Conservation (phyloP, 2,329 filamentous ascomycete genomes). For the Coniella vitis region DNA sequence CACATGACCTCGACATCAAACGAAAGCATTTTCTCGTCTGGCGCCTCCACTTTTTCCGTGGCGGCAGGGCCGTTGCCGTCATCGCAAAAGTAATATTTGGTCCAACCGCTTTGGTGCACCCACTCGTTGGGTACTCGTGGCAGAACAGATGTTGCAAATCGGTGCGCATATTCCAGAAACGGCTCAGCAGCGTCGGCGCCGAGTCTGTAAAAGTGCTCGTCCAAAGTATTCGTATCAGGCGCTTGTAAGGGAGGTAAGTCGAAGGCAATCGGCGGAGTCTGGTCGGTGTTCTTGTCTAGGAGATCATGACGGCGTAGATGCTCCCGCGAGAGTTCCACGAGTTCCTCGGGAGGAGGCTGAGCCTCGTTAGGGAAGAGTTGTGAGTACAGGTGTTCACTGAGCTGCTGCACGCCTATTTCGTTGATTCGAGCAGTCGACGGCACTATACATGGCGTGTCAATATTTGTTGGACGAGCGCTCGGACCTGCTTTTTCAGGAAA, state of each 20-base stretch:
- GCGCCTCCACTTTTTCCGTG: constrained; percentile 64
- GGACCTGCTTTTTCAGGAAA: constrained; percentile 3
- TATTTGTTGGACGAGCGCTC: constrained; percentile 5
- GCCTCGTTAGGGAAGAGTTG: constrained; percentile 67
- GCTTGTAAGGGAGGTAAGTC: constrained; percentile 77
- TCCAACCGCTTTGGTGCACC: constrained; percentile 81
- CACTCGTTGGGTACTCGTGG: constrained; percentile 61
- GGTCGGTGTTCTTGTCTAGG: constrained; percentile 82
- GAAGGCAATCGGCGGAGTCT: constrained; percentile 69
- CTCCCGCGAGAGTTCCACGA: constrained; percentile 73
- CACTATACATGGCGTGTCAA: constrained; percentile 28
- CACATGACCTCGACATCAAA: constrained; percentile 98
- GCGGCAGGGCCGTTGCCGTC: constrained; percentile 48
- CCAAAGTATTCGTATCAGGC: constrained; percentile 50
- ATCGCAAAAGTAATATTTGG: constrained; percentile 78
- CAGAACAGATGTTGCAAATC: constrained; percentile 60
- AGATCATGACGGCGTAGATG: constrained; percentile 83
- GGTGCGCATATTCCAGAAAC: constrained; percentile 67
- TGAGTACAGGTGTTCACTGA: constrained; percentile 73
- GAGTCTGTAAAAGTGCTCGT: constrained; percentile 89
- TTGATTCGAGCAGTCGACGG: constrained; percentile 66
- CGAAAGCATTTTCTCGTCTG: constrained; percentile 73
- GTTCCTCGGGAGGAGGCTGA: constrained; percentile 55
- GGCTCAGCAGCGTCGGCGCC: constrained; percentile 84
- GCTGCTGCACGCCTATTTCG: constrained; percentile 88